These are phyloP conservation scores for Leptodontidium sp. DNA, from an alignment of 2,329 filamentous ascomycete species.

Conservation along the genomic window DNA sequence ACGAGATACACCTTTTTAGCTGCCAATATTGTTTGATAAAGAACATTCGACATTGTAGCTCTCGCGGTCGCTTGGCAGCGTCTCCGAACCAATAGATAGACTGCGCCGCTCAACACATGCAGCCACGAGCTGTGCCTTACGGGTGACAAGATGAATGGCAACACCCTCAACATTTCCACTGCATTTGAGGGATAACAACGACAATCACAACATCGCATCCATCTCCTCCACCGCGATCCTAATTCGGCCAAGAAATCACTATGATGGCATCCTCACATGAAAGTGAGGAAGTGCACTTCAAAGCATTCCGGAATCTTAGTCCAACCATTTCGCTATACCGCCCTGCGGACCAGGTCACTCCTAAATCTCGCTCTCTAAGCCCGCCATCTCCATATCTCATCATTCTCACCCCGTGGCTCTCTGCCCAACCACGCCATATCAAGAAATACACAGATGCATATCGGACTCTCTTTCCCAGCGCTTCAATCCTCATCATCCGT, in stretches of 20 bases:
- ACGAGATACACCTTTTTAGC: too few relatives aligned
- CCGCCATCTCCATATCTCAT: neutral
- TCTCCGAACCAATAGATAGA: too few relatives aligned
- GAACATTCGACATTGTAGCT: too few relatives aligned
- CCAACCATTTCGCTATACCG: neutral
- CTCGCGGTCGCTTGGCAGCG: too few relatives aligned
- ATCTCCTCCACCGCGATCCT: too few relatives aligned
- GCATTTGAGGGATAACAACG: too few relatives aligned
- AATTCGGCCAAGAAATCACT: neutral
- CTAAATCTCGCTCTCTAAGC: neutral
- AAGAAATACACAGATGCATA: slow-evolving; percentile 57
- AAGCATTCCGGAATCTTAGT: neutral
- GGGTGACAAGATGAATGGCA: too few relatives aligned
- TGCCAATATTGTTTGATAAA: too few relatives aligned
- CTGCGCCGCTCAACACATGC: too few relatives aligned
- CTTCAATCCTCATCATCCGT: slow-evolving; percentile 59
- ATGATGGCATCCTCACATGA: neutral
- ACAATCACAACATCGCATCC: too few relatives aligned
- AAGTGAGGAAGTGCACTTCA: neutral
- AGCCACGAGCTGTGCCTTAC: too few relatives aligned
- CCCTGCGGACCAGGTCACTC: neutral
- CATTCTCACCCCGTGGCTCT: neutral
- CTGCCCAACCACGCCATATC: slow-evolving; percentile 48
- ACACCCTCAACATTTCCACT: too few relatives aligned
- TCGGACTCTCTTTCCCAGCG: slow-evolving; percentile 50